phyloP scores from a whole-genome alignment of 169 alveolate genomes.

The Eimeria praecox region DNA sequence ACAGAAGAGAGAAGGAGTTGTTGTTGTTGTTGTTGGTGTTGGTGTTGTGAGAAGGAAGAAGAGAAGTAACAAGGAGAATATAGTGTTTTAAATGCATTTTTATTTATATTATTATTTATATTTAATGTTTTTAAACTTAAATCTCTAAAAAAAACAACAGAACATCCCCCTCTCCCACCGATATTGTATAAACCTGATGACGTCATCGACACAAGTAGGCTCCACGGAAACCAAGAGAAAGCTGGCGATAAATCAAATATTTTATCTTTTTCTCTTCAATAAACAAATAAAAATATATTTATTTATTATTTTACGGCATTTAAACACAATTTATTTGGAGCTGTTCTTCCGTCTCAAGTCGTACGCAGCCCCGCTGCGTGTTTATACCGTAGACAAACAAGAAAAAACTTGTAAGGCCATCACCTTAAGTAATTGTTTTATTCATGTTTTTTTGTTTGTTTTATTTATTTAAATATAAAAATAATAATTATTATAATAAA shows the following conservation, averaged over 20 bases:
- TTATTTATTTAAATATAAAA: neutral
- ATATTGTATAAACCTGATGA: neutral
- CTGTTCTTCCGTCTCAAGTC: neutral
- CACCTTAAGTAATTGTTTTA: neutral
- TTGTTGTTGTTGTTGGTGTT: too few relatives aligned
- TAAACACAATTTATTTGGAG: neutral
- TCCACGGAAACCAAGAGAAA: too few relatives aligned
- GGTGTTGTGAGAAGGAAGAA: too few relatives aligned
- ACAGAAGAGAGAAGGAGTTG: too few relatives aligned
- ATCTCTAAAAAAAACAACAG: neutral
- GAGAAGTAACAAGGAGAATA: too few relatives aligned
- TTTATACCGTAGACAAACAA: neutral
- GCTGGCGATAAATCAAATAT: neutral
- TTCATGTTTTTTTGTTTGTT: too few relatives aligned
- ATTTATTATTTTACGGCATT: too few relatives aligned
- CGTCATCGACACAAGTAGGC: neutral
- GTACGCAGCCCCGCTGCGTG: slow-evolving; percentile 3
- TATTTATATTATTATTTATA: too few relatives aligned
- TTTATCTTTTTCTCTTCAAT: neutral
- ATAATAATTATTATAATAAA: neutral
- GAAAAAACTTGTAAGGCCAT: neutral
- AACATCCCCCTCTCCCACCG: neutral
- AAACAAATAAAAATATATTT: too few relatives aligned
- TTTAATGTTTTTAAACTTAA: too few relatives aligned
- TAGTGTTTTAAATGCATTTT: too few relatives aligned